phyloP scores from a whole-genome alignment of 2,329 filamentous ascomycete species.

The Microthyrium microscopicum region DNA sequence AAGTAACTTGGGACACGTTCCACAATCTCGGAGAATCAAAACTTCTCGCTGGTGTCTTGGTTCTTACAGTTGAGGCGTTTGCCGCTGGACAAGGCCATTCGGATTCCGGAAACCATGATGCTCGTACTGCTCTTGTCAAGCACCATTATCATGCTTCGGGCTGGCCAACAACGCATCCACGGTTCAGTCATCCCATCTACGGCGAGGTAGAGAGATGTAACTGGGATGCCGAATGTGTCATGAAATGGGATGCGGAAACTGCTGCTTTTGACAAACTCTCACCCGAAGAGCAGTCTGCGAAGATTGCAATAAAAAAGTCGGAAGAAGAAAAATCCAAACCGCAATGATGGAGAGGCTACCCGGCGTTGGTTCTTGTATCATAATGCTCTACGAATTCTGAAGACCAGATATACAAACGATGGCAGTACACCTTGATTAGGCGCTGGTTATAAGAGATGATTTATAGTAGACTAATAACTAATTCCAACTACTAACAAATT shows the following conservation, averaged over 20 bases:
- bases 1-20: constrained; percentile 46
- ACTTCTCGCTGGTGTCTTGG: constrained; percentile 45
- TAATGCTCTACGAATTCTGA: no score
- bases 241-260: constrained; percentile 47
- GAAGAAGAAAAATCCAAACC: not conserved
- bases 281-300: constrained; percentile 41
- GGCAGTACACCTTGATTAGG: no score
- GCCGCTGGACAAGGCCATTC: constrained; percentile 59
- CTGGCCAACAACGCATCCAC: constrained; percentile 50
- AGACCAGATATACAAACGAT: no score
- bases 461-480: no score
- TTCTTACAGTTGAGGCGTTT: constrained; percentile 55
- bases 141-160: constrained; percentile 61
- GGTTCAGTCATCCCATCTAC: constrained; percentile 51
- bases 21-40: constrained; percentile 51
- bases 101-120: constrained; percentile 52
- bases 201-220: constrained; percentile 57
- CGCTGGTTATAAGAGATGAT: no score
- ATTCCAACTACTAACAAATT: no score
- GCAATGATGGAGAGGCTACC: no score
- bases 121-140: constrained; percentile 49
- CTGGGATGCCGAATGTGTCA: constrained; percentile 48
- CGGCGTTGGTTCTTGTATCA: no score
- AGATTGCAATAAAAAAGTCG: constrained; percentile 21
- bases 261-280: constrained; percentile 41